A percentile compares a stretch with the other conserved stretches of the same genome.
phyloP scores from a whole-genome alignment of 805 yeast genomes.

The Maudiozyma bulderi region DNA sequence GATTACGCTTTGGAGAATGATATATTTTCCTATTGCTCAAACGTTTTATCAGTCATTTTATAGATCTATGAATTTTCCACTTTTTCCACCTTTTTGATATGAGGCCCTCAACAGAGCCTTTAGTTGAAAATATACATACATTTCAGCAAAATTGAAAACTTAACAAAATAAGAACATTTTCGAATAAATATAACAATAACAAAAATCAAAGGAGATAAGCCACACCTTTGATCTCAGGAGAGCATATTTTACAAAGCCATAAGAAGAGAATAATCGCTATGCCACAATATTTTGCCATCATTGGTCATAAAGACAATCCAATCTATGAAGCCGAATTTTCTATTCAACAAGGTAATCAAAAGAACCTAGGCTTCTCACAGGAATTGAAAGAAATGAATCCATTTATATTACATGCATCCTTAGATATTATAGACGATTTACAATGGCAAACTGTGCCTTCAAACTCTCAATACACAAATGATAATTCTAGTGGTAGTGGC shows the following conservation, averaged over 20 bases:
- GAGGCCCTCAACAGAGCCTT: too few species aligned
- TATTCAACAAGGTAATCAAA: conserved; percentile 60
- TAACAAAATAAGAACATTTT: too few species aligned
- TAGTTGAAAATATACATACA: too few species aligned
- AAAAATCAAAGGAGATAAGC: not conserved
- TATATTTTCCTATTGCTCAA: too few species aligned
- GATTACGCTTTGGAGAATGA: too few species aligned
- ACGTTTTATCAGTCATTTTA: too few species aligned
- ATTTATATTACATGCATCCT: conserved; percentile 76
- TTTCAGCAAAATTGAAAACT: too few species aligned
- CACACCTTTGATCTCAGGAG: too few species aligned
- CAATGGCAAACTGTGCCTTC: conserved; percentile 62
- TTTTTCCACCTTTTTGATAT: too few species aligned
- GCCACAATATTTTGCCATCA: conserved; percentile 83
- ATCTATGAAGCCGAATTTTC: conserved; percentile 73
- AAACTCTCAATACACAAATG: conserved; percentile 1
- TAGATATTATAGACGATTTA: conserved; percentile 83
- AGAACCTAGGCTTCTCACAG: conserved; percentile 45
- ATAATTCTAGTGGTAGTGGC: conserved; percentile 4
- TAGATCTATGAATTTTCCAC: too few species aligned
- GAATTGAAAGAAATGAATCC: conserved; percentile 76
- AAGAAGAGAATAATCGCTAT: conserved; percentile 22
- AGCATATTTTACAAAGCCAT: not conserved
- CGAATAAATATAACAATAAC: not conserved
- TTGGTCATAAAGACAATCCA: conserved; percentile 81